Percentiles rank a stretch among this genome's conserved stretches.
phyloP scores from a whole-genome alignment of 1,139 yeast species.

The Taphrina deformans region DNA sequence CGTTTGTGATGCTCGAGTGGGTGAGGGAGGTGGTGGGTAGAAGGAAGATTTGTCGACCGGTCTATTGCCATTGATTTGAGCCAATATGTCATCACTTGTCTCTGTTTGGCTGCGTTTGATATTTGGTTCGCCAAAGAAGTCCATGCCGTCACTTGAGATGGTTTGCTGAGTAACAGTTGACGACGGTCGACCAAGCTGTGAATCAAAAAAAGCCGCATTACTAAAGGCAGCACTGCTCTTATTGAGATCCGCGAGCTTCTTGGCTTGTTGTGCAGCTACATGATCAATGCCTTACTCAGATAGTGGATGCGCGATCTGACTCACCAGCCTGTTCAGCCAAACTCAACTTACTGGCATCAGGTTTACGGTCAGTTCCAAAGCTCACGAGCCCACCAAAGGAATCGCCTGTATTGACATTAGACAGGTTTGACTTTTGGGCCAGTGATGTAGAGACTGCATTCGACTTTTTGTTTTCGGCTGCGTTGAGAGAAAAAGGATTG shows the following conservation, averaged over 20 bases:
- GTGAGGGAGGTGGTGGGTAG: constrained; percentile 19
- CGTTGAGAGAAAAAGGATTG: constrained; percentile 10
- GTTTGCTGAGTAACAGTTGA: background rate
- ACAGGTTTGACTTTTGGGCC: background rate
- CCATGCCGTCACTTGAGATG: background rate
- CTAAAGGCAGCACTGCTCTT: background rate
- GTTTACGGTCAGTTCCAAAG: constrained; percentile 8
- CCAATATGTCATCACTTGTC: constrained; percentile 27
- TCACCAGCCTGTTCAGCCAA: constrained; percentile 14
- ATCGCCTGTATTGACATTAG: background rate
- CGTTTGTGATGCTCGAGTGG: background rate
- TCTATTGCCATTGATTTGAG: constrained; percentile 24
- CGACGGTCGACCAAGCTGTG: constrained; percentile 9
- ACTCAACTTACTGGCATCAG: background rate
- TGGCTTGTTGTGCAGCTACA: constrained; percentile 18
- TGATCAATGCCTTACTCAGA: background rate
- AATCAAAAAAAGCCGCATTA: background rate
- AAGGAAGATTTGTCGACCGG: constrained; percentile 17
- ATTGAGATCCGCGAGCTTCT: background rate
- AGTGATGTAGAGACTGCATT: background rate
- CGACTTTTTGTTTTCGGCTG: background rate
- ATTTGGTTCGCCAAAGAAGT: background rate
- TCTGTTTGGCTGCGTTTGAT: constrained; percentile 20
- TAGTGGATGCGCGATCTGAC: background rate
- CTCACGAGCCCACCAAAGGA: constrained; percentile 24